These are phyloP conservation scores for Cordyceps javanica DNA, from an alignment of 2,329 filamentous ascomycete species.

Conservation along the genomic window DNA sequence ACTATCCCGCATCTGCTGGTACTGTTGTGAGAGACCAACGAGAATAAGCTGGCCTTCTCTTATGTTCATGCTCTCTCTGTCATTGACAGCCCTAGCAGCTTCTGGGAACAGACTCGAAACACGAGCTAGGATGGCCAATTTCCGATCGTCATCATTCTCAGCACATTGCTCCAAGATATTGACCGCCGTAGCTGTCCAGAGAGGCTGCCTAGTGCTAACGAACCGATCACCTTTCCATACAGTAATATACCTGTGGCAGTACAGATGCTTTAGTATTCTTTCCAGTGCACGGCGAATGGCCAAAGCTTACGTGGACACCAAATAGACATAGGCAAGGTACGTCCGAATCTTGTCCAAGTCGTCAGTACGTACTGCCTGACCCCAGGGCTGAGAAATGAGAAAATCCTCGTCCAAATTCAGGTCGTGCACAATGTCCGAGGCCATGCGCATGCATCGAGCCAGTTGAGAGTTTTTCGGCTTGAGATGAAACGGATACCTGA, in stretches of 20 bases:
- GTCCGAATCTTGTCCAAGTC: conserved; percentile 3
- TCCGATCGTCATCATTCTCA: neutral
- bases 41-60: conserved; percentile 4
- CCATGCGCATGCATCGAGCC: conserved; percentile 10
- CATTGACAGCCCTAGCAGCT: neutral
- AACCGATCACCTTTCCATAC: conserved; percentile 8
- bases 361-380: neutral
- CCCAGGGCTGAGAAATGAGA: neutral
- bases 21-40: neutral
- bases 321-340: conserved; percentile 7
- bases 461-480: conserved; percentile 5
- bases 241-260: neutral
- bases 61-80: neutral
- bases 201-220: neutral
- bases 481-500: conserved; percentile 11
- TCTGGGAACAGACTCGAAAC: neutral
- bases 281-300: neutral
- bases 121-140: conserved; percentile 1
- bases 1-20: neutral
- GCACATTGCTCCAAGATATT: conserved; percentile 2
- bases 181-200: neutral
- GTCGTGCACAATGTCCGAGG: conserved; percentile 7
- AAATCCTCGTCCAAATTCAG: conserved; percentile 6
- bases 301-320: conserved; percentile 5
- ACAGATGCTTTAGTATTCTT: neutral